Evolutionary conservation across 225 moss, liverwort and hornwort species (phyloP).

Genomic region (Marchantia paleacea): DNA sequence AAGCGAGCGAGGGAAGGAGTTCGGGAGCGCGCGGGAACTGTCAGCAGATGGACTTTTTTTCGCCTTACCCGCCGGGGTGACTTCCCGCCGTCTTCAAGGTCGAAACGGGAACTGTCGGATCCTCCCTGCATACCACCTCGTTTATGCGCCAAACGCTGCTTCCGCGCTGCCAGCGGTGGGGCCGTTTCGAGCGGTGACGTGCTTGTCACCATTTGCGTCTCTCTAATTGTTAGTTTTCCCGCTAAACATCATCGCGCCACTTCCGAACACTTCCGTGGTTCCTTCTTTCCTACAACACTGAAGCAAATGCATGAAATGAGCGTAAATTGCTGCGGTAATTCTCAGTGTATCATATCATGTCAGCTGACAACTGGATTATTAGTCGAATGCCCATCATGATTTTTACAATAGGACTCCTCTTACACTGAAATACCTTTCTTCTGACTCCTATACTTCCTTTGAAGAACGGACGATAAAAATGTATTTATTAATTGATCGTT

Average conservation of each 20-base stretch:
- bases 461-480: too few relatives aligned
- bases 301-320: neutral
- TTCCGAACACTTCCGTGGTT: neutral
- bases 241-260: neutral
- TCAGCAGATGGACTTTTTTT: neutral
- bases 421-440: too few relatives aligned
- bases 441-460: too few relatives aligned
- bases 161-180: neutral
- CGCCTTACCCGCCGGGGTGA: neutral
- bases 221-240: neutral
- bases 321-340: neutral
- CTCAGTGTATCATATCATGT: too few relatives aligned
- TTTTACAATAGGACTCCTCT: too few relatives aligned
- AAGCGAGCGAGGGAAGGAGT: neutral
- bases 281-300: neutral
- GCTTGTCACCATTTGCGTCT: neutral
- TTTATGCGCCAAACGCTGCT: conserved; percentile 8
- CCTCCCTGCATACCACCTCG: neutral
- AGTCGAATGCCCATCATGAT: too few relatives aligned
- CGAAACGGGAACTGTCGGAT: neutral
- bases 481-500: too few relatives aligned
- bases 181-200: conserved; percentile 6
- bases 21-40: conserved; percentile 3
- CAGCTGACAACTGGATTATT: too few relatives aligned
- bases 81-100: neutral